Evolutionary conservation across 305 asterid genomes (phyloP).

Genomic region (Fraxinus sp.): DNA sequence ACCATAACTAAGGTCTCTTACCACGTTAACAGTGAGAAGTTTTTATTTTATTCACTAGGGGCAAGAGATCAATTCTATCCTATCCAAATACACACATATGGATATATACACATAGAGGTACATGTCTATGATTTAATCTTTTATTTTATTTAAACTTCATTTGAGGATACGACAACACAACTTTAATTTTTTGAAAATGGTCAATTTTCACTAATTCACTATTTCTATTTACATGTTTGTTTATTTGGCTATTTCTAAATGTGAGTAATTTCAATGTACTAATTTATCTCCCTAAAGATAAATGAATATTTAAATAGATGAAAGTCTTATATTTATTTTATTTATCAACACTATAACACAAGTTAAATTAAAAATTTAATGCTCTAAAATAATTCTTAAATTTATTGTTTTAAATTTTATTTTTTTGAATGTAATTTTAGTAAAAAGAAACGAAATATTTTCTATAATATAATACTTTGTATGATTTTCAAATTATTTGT

Average conservation of each 20-base stretch:
- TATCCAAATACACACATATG: background rate
- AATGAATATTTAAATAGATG: background rate
- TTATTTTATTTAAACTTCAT: background rate
- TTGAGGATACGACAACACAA: background rate
- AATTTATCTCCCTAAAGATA: background rate
- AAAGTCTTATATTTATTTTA: no score
- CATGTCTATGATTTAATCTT: background rate
- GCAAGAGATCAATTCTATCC: no score
- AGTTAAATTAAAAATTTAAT: no score
- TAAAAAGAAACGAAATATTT: no score
- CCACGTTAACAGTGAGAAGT: no score
- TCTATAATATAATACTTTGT: no score
- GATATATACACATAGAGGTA: background rate
- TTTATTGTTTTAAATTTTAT: no score
- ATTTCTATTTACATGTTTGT: background rate
- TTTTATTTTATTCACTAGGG: no score
- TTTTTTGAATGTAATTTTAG: background rate
- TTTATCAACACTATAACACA: background rate
- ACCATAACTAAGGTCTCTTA: no score
- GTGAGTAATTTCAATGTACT: background rate
- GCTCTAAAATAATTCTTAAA: background rate
- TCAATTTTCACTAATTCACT: background rate
- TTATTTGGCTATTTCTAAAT: background rate
- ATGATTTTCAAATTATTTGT: background rate
- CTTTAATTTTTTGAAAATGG: no score